Conservation (phyloP, 805 yeast genomes). For the Candida glaebosa region DNA sequence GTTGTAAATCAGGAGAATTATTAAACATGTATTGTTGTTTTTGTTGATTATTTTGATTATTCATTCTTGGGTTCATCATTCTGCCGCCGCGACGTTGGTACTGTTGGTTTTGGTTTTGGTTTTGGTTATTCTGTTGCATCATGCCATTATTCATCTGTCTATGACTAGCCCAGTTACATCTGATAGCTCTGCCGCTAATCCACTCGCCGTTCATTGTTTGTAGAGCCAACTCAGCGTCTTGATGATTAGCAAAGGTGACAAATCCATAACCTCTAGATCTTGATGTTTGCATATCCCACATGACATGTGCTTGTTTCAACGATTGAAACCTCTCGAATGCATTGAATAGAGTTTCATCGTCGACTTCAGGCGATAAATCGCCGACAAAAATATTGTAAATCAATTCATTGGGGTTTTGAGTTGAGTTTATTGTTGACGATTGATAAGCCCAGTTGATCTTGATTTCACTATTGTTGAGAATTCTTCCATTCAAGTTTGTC, state of each 20-base stretch:
- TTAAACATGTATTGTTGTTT: conserved; percentile 9
- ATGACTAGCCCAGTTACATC: conserved; percentile 88
- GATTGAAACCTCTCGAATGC: conserved; percentile 59
- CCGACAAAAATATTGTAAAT: conserved; percentile 79
- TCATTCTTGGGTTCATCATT: conserved; percentile 13
- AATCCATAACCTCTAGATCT: conserved; percentile 91
- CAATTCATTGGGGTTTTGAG: conserved; percentile 35
- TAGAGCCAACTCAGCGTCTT: conserved; percentile 73
- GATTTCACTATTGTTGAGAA: conserved; percentile 52
- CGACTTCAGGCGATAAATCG: conserved; percentile 76
- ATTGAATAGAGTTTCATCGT: conserved; percentile 64
- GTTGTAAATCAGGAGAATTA: background rate
- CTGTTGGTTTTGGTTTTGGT: conserved; percentile 12
- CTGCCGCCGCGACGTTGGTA: conserved; percentile 12
- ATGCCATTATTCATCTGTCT: conserved; percentile 35
- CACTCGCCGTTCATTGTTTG: conserved; percentile 69
- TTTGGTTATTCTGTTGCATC: conserved; percentile 13
- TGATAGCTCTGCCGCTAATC: conserved; percentile 70
- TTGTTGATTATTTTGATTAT: conserved; percentile 9
- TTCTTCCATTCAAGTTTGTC: conserved; percentile 55
- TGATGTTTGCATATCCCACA: conserved; percentile 97
- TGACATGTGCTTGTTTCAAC: conserved; percentile 79
- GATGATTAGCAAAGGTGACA: conserved; percentile 64
- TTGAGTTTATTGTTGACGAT: conserved; percentile 55
- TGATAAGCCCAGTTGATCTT: conserved; percentile 82